These are phyloP conservation scores for Trebouxiophyceae sp. DNA, from an alignment of 163 green algal genomes.

Conservation along the genomic window DNA sequence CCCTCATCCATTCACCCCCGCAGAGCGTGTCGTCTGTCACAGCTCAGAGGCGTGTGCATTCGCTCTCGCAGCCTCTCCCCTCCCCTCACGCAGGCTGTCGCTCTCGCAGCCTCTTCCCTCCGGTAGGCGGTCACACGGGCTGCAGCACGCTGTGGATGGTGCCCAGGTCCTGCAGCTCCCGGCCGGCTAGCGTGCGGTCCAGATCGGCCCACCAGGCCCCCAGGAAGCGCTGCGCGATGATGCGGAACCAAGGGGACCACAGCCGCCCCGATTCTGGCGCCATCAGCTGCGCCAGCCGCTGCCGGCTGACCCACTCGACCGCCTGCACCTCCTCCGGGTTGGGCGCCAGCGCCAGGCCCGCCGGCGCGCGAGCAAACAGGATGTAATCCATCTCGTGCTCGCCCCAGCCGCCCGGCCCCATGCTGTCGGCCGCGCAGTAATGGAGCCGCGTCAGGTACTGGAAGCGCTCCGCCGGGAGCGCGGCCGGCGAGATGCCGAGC, in stretches of 20 bases:
- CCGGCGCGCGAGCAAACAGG: conserved; percentile 56
- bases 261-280: conserved; percentile 40
- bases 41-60: too few relatives aligned
- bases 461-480: conserved; percentile 31
- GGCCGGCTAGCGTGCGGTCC: conserved; percentile 34
- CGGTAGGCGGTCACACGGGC: too few relatives aligned
- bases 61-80: too few relatives aligned
- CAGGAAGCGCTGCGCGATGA: conserved; percentile 85
- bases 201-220: conserved; percentile 81
- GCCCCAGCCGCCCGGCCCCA: conserved; percentile 73
- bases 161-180: conserved; percentile 21
- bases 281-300: conserved; percentile 82
- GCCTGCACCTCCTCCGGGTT: conserved; percentile 86
- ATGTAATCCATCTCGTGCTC: conserved; percentile 99
- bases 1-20: too few relatives aligned
- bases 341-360: conserved; percentile 29
- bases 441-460: conserved; percentile 84
- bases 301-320: conserved; percentile 58
- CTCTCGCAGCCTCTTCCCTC: too few relatives aligned
- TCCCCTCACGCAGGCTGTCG: too few relatives aligned
- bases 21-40: too few relatives aligned
- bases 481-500: conserved; percentile 87
- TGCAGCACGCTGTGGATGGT: conserved; percentile 27
- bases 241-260: conserved; percentile 94
- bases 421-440: conserved; percentile 82